phyloP scores from a whole-genome alignment of 257 asterid genomes.

The Solanum rostratum region DNA sequence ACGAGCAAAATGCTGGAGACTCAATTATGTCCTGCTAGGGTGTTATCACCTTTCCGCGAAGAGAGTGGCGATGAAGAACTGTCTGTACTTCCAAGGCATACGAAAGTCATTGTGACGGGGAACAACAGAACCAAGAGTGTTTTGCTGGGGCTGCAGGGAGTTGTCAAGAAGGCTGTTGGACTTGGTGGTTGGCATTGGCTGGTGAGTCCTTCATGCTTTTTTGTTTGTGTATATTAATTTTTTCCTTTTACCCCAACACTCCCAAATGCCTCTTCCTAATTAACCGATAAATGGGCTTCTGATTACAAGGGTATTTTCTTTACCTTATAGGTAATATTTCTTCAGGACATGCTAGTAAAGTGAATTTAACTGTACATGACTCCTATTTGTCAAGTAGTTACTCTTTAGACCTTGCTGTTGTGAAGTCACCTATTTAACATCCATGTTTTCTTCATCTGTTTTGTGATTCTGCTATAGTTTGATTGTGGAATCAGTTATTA shows the following conservation, averaged over 20 bases:
- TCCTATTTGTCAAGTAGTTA: not conserved
- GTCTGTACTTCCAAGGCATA: constrained; percentile 92
- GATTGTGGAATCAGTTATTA: not conserved
- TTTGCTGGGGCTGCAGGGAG: constrained; percentile 93
- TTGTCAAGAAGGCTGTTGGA: constrained; percentile 97
- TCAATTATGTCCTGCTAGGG: constrained; percentile 58
- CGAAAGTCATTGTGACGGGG: constrained; percentile 91
- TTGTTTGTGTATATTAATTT: not conserved
- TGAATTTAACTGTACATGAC: not conserved
- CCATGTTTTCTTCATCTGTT: not conserved
- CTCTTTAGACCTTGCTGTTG: not conserved
- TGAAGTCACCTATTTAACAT: not conserved
- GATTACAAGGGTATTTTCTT: not conserved
- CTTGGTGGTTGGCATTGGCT: constrained; percentile 99
- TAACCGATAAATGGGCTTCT: not conserved
- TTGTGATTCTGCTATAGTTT: not conserved
- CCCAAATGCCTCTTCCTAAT: not conserved
- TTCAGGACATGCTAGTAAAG: not conserved
- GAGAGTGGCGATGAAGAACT: constrained; percentile 91
- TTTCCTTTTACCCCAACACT: not conserved
- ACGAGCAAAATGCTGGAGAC: constrained; percentile 44
- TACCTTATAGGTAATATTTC: not conserved
- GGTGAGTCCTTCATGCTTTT: constrained; percentile 29
- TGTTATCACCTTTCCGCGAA: constrained; percentile 61
- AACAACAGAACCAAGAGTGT: constrained; percentile 94